Evolutionary conservation across 768 basidiomycete species (phyloP), one percentile per base, ranked within the genome.

Genomic region (Rickenella mellea): DNA sequence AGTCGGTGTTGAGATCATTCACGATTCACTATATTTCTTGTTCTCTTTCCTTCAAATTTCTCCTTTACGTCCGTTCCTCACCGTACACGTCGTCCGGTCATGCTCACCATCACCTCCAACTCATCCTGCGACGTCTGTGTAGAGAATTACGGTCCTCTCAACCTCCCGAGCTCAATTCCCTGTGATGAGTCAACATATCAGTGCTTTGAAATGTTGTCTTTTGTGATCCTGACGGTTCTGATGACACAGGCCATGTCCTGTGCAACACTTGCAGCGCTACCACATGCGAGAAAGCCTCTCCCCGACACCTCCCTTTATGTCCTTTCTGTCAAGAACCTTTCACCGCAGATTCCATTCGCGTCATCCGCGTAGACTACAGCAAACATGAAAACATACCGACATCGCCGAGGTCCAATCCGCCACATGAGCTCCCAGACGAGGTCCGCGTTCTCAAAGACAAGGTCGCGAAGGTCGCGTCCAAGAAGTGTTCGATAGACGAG

Each of bases 401-500:
- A 17, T 22, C 19, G 15, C 11, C 33, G 3, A 17, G 20, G 6
- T 27, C 41, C 27, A 8, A 19, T 3, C 24, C 33, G 19, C 24
- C 33, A 4, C 24, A 17, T 43, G 54, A 40, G 40, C 43, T n/a
- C 15, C 41, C 41, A 29, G 33, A 36, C 10, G 33, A 36, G 29
- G 42, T 38, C 7, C 24, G 29, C 11, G 46, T 43, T 19, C 31
- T 52, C 2, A 49, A 52, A 32, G 45, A 42, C 27, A 43, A 46
- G 36, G 50, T 52, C 19, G 31, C 32, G 20, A 39, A 38, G 19
- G 51, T 48, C 15, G 51, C 51, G 5, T 48, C 51, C 27, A 49
- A 43, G 36, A 49, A 50, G 41, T 52, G 51, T 46, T 45, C 49
- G n/a, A 47, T 52, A 17, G 51, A 52, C 26, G 51, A 52, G 43